Percentiles rank a stretch among this genome's conserved stretches.
phyloP scores from a whole-genome alignment of 192 early-diverging fungal species.

The Chytriomyces sp. region DNA sequence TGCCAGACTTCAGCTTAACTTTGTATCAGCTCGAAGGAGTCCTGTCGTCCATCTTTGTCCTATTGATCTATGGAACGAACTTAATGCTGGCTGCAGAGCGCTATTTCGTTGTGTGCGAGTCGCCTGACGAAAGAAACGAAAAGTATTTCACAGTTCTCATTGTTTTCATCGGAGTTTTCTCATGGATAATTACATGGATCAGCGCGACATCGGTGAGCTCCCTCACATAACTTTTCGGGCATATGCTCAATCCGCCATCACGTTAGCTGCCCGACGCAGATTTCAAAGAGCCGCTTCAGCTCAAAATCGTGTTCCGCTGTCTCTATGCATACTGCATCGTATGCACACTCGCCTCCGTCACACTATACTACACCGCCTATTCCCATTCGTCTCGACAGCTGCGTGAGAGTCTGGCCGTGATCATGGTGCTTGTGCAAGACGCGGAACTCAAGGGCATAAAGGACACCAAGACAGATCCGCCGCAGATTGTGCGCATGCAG shows the following conservation, averaged over 20 bases:
- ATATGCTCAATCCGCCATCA: neutral
- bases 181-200: slow-evolving; percentile 3
- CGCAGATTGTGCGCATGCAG: neutral
- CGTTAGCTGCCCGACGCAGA: neutral
- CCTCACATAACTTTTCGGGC: neutral
- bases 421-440: neutral
- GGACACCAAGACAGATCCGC: neutral
- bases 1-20: neutral
- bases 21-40: neutral
- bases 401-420: neutral
- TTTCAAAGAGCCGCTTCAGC: neutral
- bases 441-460: neutral
- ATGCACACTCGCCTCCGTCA: neutral
- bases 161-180: neutral
- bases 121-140: neutral
- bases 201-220: neutral
- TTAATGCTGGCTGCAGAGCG: slow-evolving; percentile 9
- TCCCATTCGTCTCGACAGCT: neutral
- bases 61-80: neutral
- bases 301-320: neutral
- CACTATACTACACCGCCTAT: neutral
- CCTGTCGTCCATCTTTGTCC: neutral
- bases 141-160: neutral
- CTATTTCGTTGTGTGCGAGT: neutral
- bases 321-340: neutral